Base-by-base conservation (phyloP, 1,284 basidiomycete genomes). In the Puccinia novopanici region DNA sequence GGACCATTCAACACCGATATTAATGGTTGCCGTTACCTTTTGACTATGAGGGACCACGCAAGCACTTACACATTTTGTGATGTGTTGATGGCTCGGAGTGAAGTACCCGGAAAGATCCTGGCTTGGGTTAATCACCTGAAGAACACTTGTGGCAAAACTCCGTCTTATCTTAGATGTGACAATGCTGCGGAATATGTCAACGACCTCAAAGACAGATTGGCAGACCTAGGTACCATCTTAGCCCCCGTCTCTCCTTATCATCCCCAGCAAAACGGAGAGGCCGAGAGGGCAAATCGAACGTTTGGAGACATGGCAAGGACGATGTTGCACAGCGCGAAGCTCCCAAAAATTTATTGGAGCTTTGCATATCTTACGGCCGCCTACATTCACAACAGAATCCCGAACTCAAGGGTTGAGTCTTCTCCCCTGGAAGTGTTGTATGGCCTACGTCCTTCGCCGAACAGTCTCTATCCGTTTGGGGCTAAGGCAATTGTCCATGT, bases 241-340 rank as follows among this genome's bases (percentile, higher is more conserved):
- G 52, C 52, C 2, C 70, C 48, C 6, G 22, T 50, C 5, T 17
- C 3, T 27, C 48, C 48, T 1, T 72, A 72, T 30, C 42, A 50
- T 9, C 70, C 70, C 1, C 3, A 19, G 1, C 70, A 72, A 34
- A 72, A 72, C 34, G 48, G 70, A 2, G 70, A 72, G 30, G 70
- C 70, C 15, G 70, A 72, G 48, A 2, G 70, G 2, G 42, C 24
- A 4, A 72, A 72, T 30, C 70, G 24, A 1, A 72, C 70, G 2
- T 8, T 72, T 10, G 70, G 70, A 3, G 27, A 72, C 15, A 72
- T 72, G 70, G 70, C 70, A 30, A 5, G 48, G 34, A 72, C 70
- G 1, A 72, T 72, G 70, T 10, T 72, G 1, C 24, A 52, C 19
- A 5, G 2, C 2, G 30, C 15, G 19, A 4, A 34, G 30, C 22